Evolutionary conservation across 345 rosid species (phyloP).

Genomic region (Anastatica hierochuntica): DNA sequence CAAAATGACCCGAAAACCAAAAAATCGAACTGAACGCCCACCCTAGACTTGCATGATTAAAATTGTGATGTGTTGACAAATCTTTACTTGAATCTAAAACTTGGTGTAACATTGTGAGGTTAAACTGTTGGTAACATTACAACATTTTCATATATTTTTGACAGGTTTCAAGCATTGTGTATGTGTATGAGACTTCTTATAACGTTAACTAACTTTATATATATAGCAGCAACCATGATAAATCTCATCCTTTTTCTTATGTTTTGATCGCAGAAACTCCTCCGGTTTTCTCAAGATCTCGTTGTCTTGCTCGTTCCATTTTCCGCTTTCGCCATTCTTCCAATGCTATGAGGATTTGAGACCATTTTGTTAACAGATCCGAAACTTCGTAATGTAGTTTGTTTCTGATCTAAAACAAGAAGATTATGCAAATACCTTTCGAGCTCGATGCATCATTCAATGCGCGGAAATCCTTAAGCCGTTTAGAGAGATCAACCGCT

Average conservation of each 20-base stretch:
- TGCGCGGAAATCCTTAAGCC: conserved; percentile 62
- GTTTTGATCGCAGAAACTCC: conserved; percentile 35
- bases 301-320: conserved; percentile 75
- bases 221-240: background rate
- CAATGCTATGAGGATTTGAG: conserved; percentile 36
- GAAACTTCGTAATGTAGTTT: background rate
- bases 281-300: conserved; percentile 57
- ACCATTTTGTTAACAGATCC: background rate
- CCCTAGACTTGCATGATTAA: too few species aligned
- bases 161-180: background rate
- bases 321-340: conserved; percentile 91
- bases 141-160: background rate
- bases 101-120: too few species aligned
- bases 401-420: background rate
- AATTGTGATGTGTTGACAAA: too few species aligned
- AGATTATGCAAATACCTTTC: conserved; percentile 53
- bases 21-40: too few species aligned
- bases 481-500: conserved; percentile 67
- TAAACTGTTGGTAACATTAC: background rate
- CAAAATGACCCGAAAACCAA: too few species aligned
- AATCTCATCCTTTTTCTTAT: background rate
- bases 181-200: background rate
- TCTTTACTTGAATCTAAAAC: too few species aligned
- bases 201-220: background rate
- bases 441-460: conserved; percentile 52